Evolutionary conservation across 1,284 basidiomycete species (phyloP).

Genomic region (Trametes polyzona): DNA sequence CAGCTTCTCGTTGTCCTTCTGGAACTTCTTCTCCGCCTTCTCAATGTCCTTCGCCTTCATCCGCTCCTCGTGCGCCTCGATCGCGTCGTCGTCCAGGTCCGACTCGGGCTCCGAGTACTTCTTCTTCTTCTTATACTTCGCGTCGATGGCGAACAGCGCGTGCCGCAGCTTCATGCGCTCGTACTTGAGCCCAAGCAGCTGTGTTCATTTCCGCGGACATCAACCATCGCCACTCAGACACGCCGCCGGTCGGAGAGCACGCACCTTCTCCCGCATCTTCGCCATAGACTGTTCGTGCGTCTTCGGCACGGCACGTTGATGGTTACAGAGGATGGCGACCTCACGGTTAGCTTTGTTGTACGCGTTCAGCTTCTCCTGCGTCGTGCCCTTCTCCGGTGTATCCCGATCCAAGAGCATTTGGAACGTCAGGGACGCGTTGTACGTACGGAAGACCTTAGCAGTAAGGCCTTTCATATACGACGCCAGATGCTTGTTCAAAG

Average conservation of each 20-base stretch:
- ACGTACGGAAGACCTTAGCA: constrained; percentile 99
- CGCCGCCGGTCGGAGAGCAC: constrained; percentile 23
- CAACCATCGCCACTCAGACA: not conserved
- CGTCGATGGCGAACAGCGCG: constrained; percentile 73
- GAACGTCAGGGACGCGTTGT: constrained; percentile 95
- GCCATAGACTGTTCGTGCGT: constrained; percentile 91
- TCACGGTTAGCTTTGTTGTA: constrained; percentile 96
- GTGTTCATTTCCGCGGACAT: constrained; percentile 10
- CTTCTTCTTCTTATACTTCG: constrained; percentile 83
- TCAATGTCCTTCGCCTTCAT: constrained; percentile 84
- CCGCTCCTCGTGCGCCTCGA: constrained; percentile 81
- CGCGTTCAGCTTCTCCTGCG: constrained; percentile 92
- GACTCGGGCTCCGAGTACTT: constrained; percentile 84
- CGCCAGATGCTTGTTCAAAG: constrained; percentile 88
- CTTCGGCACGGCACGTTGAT: constrained; percentile 93
- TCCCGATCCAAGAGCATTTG: constrained; percentile 84
- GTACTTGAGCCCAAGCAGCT: constrained; percentile 86
- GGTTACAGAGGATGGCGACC: constrained; percentile 97
- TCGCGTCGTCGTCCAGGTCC: constrained; percentile 92
- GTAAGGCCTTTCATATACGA: constrained; percentile 96
- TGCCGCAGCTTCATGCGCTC: constrained; percentile 92
- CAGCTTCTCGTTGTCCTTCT: constrained; percentile 87
- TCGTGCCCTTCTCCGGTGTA: constrained; percentile 70
- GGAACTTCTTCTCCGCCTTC: constrained; percentile 86
- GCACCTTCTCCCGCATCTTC: constrained; percentile 87